phyloP scores from a whole-genome alignment of 176 grass and related monocot species.

The Musa troglodytarum region DNA sequence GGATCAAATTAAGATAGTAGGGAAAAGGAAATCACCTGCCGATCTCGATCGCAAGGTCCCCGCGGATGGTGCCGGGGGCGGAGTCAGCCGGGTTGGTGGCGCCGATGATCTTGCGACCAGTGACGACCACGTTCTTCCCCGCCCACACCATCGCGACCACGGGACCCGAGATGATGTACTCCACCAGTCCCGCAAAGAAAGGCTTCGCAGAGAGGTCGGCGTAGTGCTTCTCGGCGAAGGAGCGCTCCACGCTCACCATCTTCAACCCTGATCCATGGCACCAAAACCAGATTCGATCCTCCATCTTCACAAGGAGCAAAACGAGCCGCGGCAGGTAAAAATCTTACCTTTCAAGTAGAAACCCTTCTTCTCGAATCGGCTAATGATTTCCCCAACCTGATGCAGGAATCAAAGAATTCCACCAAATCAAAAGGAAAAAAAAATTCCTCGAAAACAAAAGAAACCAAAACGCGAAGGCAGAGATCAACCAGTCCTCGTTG shows the following conservation, averaged over 20 bases:
- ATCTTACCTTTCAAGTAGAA: slow-evolving; percentile 85
- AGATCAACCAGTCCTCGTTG: slow-evolving; percentile 50
- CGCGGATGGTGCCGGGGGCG: slow-evolving; percentile 77
- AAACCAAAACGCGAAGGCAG: not conserved
- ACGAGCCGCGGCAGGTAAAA: not conserved
- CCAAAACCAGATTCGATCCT: not conserved
- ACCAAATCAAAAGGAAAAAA: not conserved
- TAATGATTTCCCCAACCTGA: slow-evolving; percentile 85
- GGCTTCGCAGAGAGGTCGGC: slow-evolving; percentile 80
- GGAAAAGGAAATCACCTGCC: slow-evolving; percentile 48
- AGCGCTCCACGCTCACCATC: slow-evolving; percentile 73
- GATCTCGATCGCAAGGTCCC: slow-evolving; percentile 74
- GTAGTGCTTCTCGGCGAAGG: slow-evolving; percentile 98
- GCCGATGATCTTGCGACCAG: slow-evolving; percentile 85
- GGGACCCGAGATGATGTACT: slow-evolving; percentile 92
- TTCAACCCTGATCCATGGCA: slow-evolving; percentile 51
- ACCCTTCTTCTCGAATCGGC: slow-evolving; percentile 95
- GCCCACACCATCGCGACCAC: slow-evolving; percentile 98
- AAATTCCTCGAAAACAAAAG: not conserved
- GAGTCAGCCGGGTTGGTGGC: slow-evolving; percentile 76
- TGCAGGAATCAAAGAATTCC: not conserved
- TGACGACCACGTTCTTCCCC: slow-evolving; percentile 79
- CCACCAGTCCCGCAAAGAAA: slow-evolving; percentile 78
- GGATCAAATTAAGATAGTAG: not conserved
- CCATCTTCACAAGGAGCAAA: not conserved